Percentiles rank a stretch among this genome's conserved stretches.
phyloP scores from a whole-genome alignment of 768 basidiomycete species.

The Auricularia sp. region DNA sequence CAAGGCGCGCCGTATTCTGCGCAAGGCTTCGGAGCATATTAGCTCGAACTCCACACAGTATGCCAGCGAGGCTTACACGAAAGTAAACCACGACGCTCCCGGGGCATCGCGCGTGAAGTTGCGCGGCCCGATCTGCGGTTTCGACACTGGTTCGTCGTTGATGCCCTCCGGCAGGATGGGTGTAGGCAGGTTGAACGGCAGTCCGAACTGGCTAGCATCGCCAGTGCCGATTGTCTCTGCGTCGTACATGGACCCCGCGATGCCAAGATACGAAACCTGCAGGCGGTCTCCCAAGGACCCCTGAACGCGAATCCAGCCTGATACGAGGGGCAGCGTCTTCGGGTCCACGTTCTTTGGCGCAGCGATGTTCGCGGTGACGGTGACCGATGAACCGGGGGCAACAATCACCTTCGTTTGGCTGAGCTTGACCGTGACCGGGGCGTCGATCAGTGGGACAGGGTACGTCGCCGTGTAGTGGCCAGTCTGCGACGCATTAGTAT shows the following conservation, averaged over 20 bases:
- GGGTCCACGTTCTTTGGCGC: slow-evolving; percentile 34
- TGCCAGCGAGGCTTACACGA: too few relatives aligned
- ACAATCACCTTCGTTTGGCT: slow-evolving; percentile 35
- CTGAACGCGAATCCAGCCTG: slow-evolving; percentile 41
- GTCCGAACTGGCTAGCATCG: too few relatives aligned
- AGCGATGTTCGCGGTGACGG: slow-evolving; percentile 35
- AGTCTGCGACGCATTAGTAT: slow-evolving; percentile 13
- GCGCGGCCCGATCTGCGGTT: too few relatives aligned
- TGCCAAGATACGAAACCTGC: slow-evolving; percentile 41
- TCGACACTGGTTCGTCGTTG: too few relatives aligned
- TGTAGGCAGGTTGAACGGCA: too few relatives aligned
- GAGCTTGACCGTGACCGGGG: slow-evolving; percentile 38
- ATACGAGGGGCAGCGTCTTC: slow-evolving; percentile 46
- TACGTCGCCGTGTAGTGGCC: slow-evolving; percentile 34
- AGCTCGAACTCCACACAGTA: too few relatives aligned
- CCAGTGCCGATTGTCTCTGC: slow-evolving; percentile 38
- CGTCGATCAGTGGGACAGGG: slow-evolving; percentile 41
- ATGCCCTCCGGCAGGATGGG: too few relatives aligned
- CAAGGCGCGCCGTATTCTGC: too few relatives aligned
- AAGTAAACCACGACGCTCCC: too few relatives aligned
- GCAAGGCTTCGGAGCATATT: too few relatives aligned
- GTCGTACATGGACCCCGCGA: slow-evolving; percentile 32
- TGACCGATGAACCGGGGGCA: slow-evolving; percentile 30
- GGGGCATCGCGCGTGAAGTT: too few relatives aligned
- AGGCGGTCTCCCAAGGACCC: slow-evolving; percentile 17